Conservation (phyloP, 257 asterid species). For the Nyctanthes arbortristis region DNA sequence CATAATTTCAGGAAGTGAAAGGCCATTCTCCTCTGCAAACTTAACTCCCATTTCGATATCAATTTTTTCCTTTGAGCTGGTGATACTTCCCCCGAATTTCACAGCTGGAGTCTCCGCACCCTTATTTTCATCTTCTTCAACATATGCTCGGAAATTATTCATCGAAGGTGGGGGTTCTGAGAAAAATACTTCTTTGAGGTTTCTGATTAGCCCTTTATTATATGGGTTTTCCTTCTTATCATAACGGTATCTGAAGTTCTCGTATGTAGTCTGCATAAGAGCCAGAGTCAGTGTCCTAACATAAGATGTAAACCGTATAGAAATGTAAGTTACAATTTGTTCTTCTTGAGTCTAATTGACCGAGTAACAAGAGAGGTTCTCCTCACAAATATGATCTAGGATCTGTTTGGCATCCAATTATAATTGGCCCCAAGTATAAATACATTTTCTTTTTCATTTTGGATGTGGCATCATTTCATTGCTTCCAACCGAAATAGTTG, state of each 20-base stretch:
- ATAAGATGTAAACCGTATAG: too few species aligned
- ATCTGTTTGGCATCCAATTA: too few species aligned
- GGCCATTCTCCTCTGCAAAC: constrained; percentile 45
- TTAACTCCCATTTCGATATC: constrained; percentile 74
- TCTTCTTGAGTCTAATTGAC: background rate
- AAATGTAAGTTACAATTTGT: too few species aligned
- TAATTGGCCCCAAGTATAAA: too few species aligned
- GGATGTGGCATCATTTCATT: too few species aligned
- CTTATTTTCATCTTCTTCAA: constrained; percentile 54
- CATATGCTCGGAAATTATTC: constrained; percentile 60
- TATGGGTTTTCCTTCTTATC: constrained; percentile 89
- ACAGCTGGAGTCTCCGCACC: constrained; percentile 39
- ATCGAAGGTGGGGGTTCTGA: constrained; percentile 69
- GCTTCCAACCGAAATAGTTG: too few species aligned
- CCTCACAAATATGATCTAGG: background rate
- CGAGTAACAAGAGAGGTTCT: background rate
- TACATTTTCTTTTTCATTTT: too few species aligned
- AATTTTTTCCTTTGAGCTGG: constrained; percentile 66
- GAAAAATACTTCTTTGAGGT: constrained; percentile 70
- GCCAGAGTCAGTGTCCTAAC: too few species aligned
- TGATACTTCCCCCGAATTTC: constrained; percentile 35
- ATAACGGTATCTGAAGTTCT: constrained; percentile 82
- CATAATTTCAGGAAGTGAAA: constrained; percentile 62
- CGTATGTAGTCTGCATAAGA: constrained; percentile 81
- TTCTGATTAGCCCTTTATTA: constrained; percentile 65